Conservation (phyloP, 2,329 filamentous ascomycete genomes). For the Cordyceps pruinosa region DNA sequence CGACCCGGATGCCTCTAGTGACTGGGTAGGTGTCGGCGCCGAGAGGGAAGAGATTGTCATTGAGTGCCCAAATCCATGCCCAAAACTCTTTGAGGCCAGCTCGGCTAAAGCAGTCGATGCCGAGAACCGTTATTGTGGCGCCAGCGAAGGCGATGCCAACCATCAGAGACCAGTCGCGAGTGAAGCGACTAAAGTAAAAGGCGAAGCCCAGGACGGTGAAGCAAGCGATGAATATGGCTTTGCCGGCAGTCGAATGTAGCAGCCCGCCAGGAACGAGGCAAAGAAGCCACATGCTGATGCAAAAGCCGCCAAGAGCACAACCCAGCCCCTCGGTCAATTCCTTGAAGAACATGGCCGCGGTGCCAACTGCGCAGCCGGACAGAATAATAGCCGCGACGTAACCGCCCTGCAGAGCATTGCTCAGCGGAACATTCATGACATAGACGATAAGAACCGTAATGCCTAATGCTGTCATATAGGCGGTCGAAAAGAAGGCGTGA, state of each 20-base stretch:
- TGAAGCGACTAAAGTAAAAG: slow-evolving; percentile 73
- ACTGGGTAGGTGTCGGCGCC: slow-evolving; percentile 73
- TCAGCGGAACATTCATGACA: slow-evolving; percentile 74
- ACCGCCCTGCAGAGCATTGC: slow-evolving; percentile 70
- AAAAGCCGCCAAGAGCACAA: slow-evolving; percentile 81
- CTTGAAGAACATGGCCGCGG: slow-evolving; percentile 66
- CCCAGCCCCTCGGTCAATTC: slow-evolving; percentile 78
- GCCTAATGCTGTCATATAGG: slow-evolving; percentile 64
- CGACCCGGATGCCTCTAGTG: slow-evolving; percentile 78
- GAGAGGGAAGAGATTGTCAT: slow-evolving; percentile 71
- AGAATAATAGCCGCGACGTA: slow-evolving; percentile 74
- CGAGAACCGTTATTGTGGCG: slow-evolving; percentile 70
- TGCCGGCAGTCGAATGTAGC: slow-evolving; percentile 53
- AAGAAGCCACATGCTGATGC: slow-evolving; percentile 84
- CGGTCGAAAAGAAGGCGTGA: slow-evolving; percentile 73
- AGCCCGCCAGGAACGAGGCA: slow-evolving; percentile 70
- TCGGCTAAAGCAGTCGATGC: slow-evolving; percentile 82
- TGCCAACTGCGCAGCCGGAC: slow-evolving; percentile 69
- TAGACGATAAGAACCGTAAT: slow-evolving; percentile 81
- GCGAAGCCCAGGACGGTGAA: slow-evolving; percentile 63
- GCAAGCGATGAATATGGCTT: slow-evolving; percentile 66
- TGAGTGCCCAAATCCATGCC: slow-evolving; percentile 84
- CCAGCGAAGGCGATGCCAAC: slow-evolving; percentile 71
- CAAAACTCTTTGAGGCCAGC: slow-evolving; percentile 96
- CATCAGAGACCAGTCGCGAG: slow-evolving; percentile 72